These are phyloP conservation scores for Phialophora tarda DNA, from an alignment of 2,329 filamentous ascomycete genomes.

Conservation along the genomic window DNA sequence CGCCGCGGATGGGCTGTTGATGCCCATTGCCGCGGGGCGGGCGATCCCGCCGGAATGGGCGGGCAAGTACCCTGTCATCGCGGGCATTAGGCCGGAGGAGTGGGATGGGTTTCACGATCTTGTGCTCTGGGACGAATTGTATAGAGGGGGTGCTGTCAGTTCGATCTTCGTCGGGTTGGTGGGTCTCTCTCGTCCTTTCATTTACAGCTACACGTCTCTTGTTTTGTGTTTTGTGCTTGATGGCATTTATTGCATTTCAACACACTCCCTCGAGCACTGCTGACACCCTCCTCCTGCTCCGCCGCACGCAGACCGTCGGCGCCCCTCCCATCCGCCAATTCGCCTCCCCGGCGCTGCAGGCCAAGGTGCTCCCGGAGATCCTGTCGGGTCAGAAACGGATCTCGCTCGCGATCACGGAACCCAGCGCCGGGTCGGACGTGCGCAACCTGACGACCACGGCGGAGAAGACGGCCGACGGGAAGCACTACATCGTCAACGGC, in stretches of 20 bases:
- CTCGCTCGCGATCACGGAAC: constrained; percentile 80
- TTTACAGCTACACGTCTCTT: not conserved
- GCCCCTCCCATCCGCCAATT: constrained; percentile 73
- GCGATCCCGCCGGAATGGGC: not conserved
- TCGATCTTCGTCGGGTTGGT: not conserved
- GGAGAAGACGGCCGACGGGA: constrained; percentile 57
- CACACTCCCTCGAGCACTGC: not conserved
- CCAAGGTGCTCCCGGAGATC: constrained; percentile 69
- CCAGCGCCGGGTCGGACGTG: constrained; percentile 72
- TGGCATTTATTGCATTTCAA: not conserved
- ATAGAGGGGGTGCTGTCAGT: not conserved
- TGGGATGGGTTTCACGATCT: constrained; percentile 8
- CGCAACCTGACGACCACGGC: constrained; percentile 68
- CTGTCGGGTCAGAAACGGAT: constrained; percentile 68
- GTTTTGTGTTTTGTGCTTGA: too few relatives aligned
- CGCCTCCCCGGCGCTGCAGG: constrained; percentile 65
- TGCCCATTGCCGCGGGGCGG: not conserved
- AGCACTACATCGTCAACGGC: constrained; percentile 70
- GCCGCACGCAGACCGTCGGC: constrained; percentile 58
- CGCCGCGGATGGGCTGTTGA: constrained; percentile 6
- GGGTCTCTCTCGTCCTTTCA: not conserved
- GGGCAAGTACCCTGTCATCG: constrained; percentile 4
- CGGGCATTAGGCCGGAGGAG: constrained; percentile 4
- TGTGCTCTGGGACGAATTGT: constrained; percentile 6
- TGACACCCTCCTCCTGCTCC: not conserved